phyloP scores from a whole-genome alignment of 1,284 basidiomycete species.

The Leccinum griseonigrum region DNA sequence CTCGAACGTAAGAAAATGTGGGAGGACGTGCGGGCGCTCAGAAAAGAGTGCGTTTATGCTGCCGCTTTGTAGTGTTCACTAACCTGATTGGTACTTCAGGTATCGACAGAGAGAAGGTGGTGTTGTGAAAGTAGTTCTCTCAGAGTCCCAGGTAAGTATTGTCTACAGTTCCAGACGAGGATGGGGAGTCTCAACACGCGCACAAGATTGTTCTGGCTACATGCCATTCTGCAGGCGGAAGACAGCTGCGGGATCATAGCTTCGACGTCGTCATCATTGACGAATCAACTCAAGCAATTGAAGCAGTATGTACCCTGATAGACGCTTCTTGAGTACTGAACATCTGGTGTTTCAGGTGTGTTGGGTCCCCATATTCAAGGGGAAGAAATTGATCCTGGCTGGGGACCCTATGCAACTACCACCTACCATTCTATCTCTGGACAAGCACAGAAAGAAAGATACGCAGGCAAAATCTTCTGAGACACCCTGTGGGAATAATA shows the following conservation, averaged over 20 bases:
- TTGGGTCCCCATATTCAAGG: conserved; percentile 94
- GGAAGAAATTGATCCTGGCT: conserved; percentile 84
- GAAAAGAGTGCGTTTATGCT: conserved; percentile 75
- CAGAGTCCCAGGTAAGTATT: conserved; percentile 62
- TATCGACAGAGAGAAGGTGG: conserved; percentile 86
- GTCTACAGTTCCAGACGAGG: conserved; percentile 47
- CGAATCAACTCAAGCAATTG: conserved; percentile 95
- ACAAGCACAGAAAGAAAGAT: conserved; percentile 37
- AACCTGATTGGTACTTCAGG: conserved; percentile 38
- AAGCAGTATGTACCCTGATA: conserved; percentile 59
- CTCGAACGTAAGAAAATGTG: conserved; percentile 84
- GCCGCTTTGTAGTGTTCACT: not conserved
- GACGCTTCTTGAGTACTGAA: conserved; percentile 12
- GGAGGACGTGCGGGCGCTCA: conserved; percentile 86
- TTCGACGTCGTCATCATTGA: conserved; percentile 96
- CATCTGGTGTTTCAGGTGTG: conserved; percentile 60
- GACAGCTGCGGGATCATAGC: conserved; percentile 68
- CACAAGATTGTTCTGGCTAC: conserved; percentile 83
- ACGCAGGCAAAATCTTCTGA: conserved; percentile 7
- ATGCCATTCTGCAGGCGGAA: conserved; percentile 86
- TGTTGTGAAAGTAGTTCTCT: conserved; percentile 77
- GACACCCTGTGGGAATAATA: conserved; percentile 8
- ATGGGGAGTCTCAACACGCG: not conserved
- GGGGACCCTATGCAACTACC: conserved; percentile 92
- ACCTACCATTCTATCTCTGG: conserved; percentile 81